Percentiles rank a stretch among this genome's conserved stretches.
phyloP scores from a whole-genome alignment of 306 rosid genomes.

The Fragaria iinumae region DNA sequence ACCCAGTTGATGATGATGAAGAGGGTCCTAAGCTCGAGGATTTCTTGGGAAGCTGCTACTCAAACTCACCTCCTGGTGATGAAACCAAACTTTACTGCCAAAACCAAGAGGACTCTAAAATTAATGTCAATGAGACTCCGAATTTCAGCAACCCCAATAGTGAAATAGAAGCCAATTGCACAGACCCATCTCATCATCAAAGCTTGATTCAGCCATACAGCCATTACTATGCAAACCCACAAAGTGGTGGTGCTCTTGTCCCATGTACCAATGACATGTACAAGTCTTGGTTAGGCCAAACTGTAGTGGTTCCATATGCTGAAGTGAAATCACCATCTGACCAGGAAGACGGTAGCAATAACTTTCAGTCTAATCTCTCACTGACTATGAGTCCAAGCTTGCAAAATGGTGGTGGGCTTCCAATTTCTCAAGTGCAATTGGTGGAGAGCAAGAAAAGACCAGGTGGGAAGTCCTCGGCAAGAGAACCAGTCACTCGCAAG shows the following conservation, averaged over 20 bases:
- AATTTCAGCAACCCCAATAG: conserved; percentile 39
- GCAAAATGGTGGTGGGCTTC: conserved; percentile 39
- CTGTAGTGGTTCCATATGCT: conserved; percentile 32
- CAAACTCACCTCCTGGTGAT: conserved; percentile 47
- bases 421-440: conserved; percentile 40
- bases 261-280: conserved; percentile 40
- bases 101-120: conserved; percentile 38
- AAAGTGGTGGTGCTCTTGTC: conserved; percentile 31
- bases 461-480: conserved; percentile 42
- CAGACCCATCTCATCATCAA: conserved; percentile 28
- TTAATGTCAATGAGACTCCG: conserved; percentile 60
- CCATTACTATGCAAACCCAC: conserved; percentile 43
- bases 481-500: conserved; percentile 83
- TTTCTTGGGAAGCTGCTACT: conserved; percentile 80
- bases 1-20: conserved; percentile 35
- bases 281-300: conserved; percentile 77
- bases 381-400: conserved; percentile 69
- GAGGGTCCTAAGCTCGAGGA: conserved; percentile 92
- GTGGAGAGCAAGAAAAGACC: conserved; percentile 63
- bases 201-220: conserved; percentile 41
- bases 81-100: conserved; percentile 53
- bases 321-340: conserved; percentile 35
- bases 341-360: conserved; percentile 42
- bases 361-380: conserved; percentile 53
- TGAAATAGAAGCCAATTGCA: conserved; percentile 36